These are phyloP conservation scores for Datura wrightii DNA, from an alignment of 257 asterid genomes.

Conservation along the genomic window DNA sequence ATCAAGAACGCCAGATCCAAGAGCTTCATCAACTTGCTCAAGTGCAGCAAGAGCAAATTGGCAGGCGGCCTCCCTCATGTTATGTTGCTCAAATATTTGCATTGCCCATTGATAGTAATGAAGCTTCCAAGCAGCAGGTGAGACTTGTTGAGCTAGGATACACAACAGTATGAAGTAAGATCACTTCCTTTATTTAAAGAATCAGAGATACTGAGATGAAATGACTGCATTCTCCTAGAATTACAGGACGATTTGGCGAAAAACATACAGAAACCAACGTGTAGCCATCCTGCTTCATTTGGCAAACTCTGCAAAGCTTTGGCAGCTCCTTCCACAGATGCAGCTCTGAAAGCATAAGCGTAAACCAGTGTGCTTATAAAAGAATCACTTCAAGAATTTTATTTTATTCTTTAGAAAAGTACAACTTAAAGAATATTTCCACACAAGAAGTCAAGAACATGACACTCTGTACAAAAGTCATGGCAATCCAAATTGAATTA, in stretches of 20 bases:
- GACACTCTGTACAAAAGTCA: not conserved
- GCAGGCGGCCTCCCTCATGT: constrained; percentile 85
- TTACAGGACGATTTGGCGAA: not conserved
- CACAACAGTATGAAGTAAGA: constrained; percentile 33
- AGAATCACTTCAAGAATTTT: not conserved
- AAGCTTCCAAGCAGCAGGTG: constrained; percentile 82
- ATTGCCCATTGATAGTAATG: constrained; percentile 95
- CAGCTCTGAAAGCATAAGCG: constrained; percentile 67
- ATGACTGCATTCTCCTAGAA: constrained; percentile 23
- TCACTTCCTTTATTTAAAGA: constrained; percentile 9
- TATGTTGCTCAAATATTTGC: constrained; percentile 93
- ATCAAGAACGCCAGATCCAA: constrained; percentile 50
- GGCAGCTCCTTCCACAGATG: constrained; percentile 81
- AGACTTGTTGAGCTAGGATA: constrained; percentile 61
- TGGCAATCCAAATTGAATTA: constrained; percentile 22
- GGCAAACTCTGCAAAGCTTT: constrained; percentile 78
- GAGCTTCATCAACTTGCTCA: constrained; percentile 97
- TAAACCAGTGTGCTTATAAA: not conserved
- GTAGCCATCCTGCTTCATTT: constrained; percentile 78
- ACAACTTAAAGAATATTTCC: not conserved
- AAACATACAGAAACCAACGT: constrained; percentile 74
- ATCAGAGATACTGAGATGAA: constrained; percentile 9
- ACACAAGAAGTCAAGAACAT: constrained; percentile 19
- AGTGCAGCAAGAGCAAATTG: constrained; percentile 90
- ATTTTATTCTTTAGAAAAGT: not conserved